These are phyloP conservation scores for Hypomyces perniciosus DNA, from an alignment of 2,329 filamentous ascomycete genomes.

Conservation along the genomic window DNA sequence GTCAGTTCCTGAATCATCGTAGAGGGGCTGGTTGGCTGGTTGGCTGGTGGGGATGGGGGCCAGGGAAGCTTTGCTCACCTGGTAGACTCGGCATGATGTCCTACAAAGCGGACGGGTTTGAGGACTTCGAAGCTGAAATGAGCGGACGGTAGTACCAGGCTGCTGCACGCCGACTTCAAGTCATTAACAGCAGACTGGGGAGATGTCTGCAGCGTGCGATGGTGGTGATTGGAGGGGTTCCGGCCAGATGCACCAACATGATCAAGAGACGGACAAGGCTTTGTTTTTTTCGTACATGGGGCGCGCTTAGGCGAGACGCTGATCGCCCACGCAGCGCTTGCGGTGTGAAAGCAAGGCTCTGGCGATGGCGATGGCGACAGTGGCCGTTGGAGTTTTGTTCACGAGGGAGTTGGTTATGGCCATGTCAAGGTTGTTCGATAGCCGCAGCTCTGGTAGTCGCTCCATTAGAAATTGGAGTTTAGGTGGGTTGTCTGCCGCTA, in stretches of 20 bases:
- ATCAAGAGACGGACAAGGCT: conserved; percentile 24
- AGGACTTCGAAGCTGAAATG: background rate
- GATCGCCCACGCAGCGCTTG: background rate
- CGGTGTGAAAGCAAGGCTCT: background rate
- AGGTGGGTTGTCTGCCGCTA: background rate
- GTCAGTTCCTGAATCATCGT: background rate
- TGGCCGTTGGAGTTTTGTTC: conserved; percentile 8
- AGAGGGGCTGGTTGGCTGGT: background rate
- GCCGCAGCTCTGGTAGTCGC: background rate
- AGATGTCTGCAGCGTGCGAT: conserved; percentile 30
- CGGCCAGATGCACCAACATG: conserved; percentile 36
- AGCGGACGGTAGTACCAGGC: conserved; percentile 7
- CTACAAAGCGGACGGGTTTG: background rate
- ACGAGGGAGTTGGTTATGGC: conserved; percentile 15
- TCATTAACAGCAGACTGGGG: conserved; percentile 22
- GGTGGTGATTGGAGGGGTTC: conserved; percentile 29
- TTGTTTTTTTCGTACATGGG: conserved; percentile 23
- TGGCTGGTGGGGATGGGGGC: background rate
- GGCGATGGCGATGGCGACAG: conserved; percentile 16
- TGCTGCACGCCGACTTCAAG: conserved; percentile 5
- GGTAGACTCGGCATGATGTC: conserved; percentile 51
- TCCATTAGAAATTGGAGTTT: background rate
- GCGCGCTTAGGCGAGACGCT: conserved; percentile 17
- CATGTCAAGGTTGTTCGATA: background rate
- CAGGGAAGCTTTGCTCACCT: conserved; percentile 33